Percentiles rank a stretch among this genome's conserved stretches.
Conservation (phyloP, 1,139 yeast genomes). For the Saccharomyces hybrid region DNA sequence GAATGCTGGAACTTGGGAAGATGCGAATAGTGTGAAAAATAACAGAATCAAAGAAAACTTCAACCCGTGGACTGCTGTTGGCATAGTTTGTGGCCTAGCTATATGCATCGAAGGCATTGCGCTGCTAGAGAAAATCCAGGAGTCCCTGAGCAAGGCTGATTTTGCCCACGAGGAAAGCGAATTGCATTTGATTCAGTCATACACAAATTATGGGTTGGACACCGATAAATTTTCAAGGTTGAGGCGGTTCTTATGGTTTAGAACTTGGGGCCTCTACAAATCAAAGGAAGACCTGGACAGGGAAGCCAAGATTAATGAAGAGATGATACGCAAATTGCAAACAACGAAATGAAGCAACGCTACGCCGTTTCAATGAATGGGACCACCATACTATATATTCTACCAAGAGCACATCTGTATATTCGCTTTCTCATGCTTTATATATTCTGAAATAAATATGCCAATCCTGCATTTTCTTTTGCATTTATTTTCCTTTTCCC, state of each 20-base stretch:
- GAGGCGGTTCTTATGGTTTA: conserved; percentile 52
- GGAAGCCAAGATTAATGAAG: conserved; percentile 32
- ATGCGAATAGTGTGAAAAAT: conserved; percentile 31
- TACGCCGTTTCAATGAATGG: neutral
- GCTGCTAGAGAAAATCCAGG: conserved; percentile 33
- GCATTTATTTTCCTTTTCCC: neutral
- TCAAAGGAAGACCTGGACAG: conserved; percentile 31
- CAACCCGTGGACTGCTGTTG: conserved; percentile 23
- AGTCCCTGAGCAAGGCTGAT: conserved; percentile 21
- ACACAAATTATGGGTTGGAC: conserved; percentile 49
- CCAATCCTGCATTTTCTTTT: neutral
- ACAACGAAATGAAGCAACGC: conserved; percentile 5
- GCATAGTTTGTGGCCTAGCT: conserved; percentile 25
- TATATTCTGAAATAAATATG: neutral
- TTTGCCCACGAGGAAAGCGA: conserved; percentile 41
- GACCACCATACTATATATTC: conserved; percentile 1
- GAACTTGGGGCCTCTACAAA: conserved; percentile 39
- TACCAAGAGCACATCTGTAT: neutral
- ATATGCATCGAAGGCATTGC: conserved; percentile 35
- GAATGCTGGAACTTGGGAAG: conserved; percentile 73
- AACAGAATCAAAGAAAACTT: conserved; percentile 18
- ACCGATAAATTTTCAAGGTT: conserved; percentile 46
- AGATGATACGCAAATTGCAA: conserved; percentile 18
- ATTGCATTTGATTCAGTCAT: conserved; percentile 42
- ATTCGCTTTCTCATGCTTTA: neutral